Conservation (phyloP, 2,329 filamentous ascomycete species). For the Clarireedia hainanense region DNA sequence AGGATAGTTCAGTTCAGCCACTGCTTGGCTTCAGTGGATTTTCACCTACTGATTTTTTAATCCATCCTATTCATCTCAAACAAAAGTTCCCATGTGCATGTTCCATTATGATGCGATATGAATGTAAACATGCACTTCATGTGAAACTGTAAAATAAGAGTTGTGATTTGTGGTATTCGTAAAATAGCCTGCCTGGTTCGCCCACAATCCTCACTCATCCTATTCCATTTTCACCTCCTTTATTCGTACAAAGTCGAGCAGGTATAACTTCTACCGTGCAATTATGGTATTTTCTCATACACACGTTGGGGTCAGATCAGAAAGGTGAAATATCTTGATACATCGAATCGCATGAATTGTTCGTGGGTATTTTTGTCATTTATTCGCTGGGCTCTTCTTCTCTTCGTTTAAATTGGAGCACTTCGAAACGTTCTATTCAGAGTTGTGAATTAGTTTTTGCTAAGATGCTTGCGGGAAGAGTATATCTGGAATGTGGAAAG, state of each 20-base stretch:
- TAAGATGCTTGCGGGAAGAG: neutral
- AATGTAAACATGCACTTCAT: no score
- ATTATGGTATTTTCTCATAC: neutral
- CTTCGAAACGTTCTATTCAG: slow-evolving; percentile 11
- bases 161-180: no score
- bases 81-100: no score
- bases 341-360: neutral
- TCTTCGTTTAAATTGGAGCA: slow-evolving; percentile 8
- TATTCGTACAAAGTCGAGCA: no score
- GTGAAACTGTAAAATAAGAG: no score
- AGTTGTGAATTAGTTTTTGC: neutral
- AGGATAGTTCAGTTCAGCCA: no score
- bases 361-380: neutral
- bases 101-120: no score
- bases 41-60: no score
- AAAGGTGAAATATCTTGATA: neutral
- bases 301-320: neutral
- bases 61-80: no score
- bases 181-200: no score
- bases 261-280: neutral
- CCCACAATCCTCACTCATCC: no score
- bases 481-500: slow-evolving; percentile 30
- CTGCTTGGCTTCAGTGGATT: no score
- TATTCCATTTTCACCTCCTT: neutral
- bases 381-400: neutral